A percentile compares a stretch with the other conserved stretches of the same genome.
Evolutionary conservation across 169 alveolate genomes (phyloP).

Genomic region (Plasmodium sp.): DNA sequence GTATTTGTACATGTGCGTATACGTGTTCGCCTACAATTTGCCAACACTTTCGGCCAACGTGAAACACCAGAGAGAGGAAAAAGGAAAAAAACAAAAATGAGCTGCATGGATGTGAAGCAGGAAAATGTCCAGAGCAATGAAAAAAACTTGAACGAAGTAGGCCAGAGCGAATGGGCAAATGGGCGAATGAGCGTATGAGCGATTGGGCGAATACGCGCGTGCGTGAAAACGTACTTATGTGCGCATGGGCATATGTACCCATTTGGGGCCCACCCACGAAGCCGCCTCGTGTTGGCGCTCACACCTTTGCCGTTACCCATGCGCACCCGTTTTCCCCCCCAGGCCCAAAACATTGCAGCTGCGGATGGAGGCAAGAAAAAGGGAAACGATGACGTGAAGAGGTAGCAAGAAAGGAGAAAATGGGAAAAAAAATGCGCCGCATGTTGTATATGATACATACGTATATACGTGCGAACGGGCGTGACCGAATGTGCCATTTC

Average conservation of each 20-base stretch:
- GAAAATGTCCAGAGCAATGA: slow-evolving; percentile 39
- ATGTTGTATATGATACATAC: background rate
- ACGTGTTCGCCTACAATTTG: background rate
- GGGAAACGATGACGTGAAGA: slow-evolving; percentile 14
- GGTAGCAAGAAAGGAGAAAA: slow-evolving; percentile 6
- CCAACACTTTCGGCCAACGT: background rate
- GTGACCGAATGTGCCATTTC: background rate
- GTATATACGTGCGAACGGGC: background rate
- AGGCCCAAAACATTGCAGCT: slow-evolving; percentile 16
- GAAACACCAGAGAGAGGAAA: background rate
- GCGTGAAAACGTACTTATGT: background rate
- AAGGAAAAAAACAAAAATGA: slow-evolving; percentile 33
- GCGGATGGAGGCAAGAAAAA: slow-evolving; percentile 8
- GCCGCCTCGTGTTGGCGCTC: background rate
- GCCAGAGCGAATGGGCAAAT: background rate
- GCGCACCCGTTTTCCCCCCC: background rate
- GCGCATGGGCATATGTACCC: background rate
- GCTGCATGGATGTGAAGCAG: slow-evolving; percentile 55
- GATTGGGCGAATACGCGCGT: background rate
- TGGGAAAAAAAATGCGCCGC: background rate
- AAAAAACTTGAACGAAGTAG: slow-evolving; percentile 33
- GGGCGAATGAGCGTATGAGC: background rate
- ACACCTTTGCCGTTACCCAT: background rate
- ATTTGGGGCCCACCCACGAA: background rate
- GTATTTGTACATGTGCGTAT: background rate